Evolutionary conservation across 2,329 filamentous ascomycete genomes (phyloP).

Genomic region (Colletotrichum camelliae): DNA sequence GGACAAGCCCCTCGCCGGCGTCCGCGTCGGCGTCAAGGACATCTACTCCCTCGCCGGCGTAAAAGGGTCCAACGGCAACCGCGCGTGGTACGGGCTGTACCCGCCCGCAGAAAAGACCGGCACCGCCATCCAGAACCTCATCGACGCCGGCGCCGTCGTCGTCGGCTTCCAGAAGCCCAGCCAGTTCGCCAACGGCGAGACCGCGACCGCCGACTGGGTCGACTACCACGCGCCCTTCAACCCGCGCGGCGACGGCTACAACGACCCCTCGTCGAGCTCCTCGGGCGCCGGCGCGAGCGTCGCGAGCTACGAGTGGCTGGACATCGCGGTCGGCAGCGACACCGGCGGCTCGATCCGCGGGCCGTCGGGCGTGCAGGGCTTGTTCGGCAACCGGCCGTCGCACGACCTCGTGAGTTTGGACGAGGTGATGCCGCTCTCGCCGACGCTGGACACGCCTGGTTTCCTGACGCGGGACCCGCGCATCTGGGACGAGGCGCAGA

Average conservation of each 20-base stretch:
- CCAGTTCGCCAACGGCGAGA: slow-evolving; percentile 47
- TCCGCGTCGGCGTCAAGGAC: too few relatives aligned
- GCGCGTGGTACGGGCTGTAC: slow-evolving; percentile 62
- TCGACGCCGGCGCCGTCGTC: slow-evolving; percentile 61
- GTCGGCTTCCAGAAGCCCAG: slow-evolving; percentile 52
- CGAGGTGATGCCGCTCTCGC: slow-evolving; percentile 46
- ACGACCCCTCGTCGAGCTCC: slow-evolving; percentile 46
- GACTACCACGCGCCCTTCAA: slow-evolving; percentile 45
- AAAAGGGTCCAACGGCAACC: slow-evolving; percentile 57
- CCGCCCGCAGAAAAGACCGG: slow-evolving; percentile 51
- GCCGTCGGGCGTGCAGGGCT: slow-evolving; percentile 45
- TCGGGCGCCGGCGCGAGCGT: slow-evolving; percentile 37
- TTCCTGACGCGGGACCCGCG: slow-evolving; percentile 42
- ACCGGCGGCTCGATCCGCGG: slow-evolving; percentile 53
- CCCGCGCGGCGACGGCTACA: slow-evolving; percentile 52
- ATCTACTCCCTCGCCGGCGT: slow-evolving; percentile 63
- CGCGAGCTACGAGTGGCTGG: slow-evolving; percentile 49
- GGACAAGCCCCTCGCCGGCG: slow-evolving; percentile 60
- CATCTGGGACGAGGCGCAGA: slow-evolving; percentile 37
- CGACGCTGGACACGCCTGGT: slow-evolving; percentile 48
- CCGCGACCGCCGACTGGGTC: slow-evolving; percentile 51
- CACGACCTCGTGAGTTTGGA: slow-evolving; percentile 44
- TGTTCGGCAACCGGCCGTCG: slow-evolving; percentile 51
- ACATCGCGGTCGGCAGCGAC: slow-evolving; percentile 47
- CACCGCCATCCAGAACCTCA: slow-evolving; percentile 57